These are phyloP conservation scores for Amborella trichopoda DNA, from an alignment of 164 flowering plant genomes.

Conservation along the genomic window DNA sequence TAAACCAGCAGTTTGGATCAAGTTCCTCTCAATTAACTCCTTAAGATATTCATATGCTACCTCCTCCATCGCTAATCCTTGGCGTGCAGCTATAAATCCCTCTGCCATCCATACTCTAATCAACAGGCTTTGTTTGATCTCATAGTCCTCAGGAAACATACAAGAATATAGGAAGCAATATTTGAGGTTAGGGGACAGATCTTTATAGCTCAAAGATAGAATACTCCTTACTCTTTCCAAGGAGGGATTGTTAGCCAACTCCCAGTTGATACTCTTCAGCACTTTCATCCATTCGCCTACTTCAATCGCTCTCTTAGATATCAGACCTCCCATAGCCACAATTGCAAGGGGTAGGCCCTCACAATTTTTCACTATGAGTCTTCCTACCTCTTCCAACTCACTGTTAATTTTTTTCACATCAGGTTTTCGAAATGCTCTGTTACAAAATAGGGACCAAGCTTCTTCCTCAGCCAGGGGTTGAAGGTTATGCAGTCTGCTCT, in stretches of 20 bases:
- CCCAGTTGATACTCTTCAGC: neutral
- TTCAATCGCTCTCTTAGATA: neutral
- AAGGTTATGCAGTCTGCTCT: neutral
- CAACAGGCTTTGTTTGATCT: neutral
- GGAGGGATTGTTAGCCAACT: neutral
- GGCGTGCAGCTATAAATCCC: neutral
- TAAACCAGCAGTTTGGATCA: constrained; percentile 7
- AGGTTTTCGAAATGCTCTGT: constrained; percentile 8
- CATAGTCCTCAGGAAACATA: neutral
- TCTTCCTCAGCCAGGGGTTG: constrained; percentile 5
- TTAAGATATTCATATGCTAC: neutral
- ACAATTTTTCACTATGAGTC: constrained; percentile 4
- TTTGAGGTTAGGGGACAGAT: neutral
- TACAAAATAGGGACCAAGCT: constrained; percentile 24
- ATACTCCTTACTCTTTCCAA: neutral
- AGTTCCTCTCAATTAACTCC: neutral
- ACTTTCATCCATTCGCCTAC: neutral
- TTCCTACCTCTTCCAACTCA: neutral
- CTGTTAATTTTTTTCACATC: neutral
- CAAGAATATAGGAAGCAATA: neutral
- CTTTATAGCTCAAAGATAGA: neutral
- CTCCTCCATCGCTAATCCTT: neutral
- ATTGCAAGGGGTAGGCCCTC: constrained; percentile 18
- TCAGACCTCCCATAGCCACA: constrained; percentile 9
- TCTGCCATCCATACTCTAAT: constrained; percentile 2